phyloP scores from a whole-genome alignment of 139 green algal species.

The Micractinium sp. region DNA sequence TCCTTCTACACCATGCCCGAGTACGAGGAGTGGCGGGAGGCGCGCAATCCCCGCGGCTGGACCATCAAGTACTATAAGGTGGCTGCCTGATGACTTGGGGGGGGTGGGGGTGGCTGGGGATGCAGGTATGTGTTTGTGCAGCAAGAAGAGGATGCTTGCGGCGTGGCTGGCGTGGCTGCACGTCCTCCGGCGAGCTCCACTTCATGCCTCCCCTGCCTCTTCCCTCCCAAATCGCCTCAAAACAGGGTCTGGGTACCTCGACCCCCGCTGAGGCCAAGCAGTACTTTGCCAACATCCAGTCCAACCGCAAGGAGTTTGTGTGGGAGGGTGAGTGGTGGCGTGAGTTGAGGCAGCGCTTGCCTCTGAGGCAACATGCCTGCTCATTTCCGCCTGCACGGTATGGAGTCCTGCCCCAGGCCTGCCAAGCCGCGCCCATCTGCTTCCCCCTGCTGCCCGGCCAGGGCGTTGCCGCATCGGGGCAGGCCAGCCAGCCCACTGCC shows the following conservation, averaged over 20 bases:
- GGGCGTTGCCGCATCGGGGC: no score
- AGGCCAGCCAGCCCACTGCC: no score
- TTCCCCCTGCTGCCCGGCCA: no score
- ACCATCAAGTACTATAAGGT: slow-evolving; percentile 99
- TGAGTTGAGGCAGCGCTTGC: background rate
- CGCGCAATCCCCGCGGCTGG: slow-evolving; percentile 75
- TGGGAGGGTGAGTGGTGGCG: slow-evolving; percentile 68
- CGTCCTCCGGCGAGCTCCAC: background rate
- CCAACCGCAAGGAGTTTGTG: slow-evolving; percentile 90
- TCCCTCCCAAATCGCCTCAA: no score
- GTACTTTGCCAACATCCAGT: slow-evolving; percentile 93
- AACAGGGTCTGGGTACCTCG: slow-evolving; percentile 93
- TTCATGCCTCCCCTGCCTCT: background rate
- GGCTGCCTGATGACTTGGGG: background rate
- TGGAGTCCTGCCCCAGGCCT: no score
- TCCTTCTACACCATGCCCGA: slow-evolving; percentile 99
- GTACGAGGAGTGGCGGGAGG: slow-evolving; percentile 97
- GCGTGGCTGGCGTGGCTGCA: no score
- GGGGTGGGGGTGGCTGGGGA: background rate
- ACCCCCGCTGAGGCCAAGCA: slow-evolving; percentile 92
- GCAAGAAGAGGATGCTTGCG: no score
- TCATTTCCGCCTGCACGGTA: no score
- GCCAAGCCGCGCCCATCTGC: no score
- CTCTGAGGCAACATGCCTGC: no score
- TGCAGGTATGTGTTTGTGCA: background rate